These are phyloP conservation scores for Paracoccidioides lutzii DNA, from an alignment of 2,329 filamentous ascomycete genomes.

Conservation along the genomic window DNA sequence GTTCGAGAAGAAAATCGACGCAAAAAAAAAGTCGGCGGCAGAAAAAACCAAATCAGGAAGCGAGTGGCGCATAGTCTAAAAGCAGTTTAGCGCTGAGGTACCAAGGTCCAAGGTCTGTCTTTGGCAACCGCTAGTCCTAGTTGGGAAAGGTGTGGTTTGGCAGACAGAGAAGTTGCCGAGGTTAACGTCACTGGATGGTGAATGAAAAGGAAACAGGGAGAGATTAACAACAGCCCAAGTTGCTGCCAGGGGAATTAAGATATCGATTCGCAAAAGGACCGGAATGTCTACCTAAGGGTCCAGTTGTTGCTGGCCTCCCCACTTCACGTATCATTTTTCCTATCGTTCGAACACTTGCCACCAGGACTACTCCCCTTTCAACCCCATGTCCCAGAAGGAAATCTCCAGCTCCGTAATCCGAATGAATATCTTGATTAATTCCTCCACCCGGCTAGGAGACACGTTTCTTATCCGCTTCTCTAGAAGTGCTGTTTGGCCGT, in stretches of 20 bases:
- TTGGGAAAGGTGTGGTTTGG: not conserved
- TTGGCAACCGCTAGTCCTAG: not conserved
- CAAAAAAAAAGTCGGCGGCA: constrained; percentile 1
- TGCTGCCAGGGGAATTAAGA: too few species aligned
- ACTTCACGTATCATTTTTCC: not conserved
- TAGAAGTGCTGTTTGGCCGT: constrained; percentile 45
- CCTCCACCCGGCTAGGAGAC: constrained; percentile 62
- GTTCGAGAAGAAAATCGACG: constrained; percentile 2
- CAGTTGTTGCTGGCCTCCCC: not conserved
- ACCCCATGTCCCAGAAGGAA: constrained; percentile 61
- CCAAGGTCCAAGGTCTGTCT: not conserved
- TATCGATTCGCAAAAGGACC: too few species aligned
- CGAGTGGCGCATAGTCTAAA: constrained; percentile 7
- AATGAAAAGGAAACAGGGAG: too few species aligned
- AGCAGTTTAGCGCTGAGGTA: not conserved
- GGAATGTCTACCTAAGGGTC: too few species aligned
- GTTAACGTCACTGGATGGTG: not conserved
- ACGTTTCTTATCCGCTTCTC: constrained; percentile 63
- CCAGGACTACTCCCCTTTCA: constrained; percentile 17
- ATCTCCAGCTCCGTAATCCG: constrained; percentile 72
- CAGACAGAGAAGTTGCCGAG: not conserved
- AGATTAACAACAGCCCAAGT: too few species aligned
- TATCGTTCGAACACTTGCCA: not conserved
- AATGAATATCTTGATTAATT: constrained; percentile 71
- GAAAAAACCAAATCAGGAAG: constrained; percentile 13